Conservation (phyloP, 352 stramenopile genomes). For the Globisporangium rhizosaccharum region DNA sequence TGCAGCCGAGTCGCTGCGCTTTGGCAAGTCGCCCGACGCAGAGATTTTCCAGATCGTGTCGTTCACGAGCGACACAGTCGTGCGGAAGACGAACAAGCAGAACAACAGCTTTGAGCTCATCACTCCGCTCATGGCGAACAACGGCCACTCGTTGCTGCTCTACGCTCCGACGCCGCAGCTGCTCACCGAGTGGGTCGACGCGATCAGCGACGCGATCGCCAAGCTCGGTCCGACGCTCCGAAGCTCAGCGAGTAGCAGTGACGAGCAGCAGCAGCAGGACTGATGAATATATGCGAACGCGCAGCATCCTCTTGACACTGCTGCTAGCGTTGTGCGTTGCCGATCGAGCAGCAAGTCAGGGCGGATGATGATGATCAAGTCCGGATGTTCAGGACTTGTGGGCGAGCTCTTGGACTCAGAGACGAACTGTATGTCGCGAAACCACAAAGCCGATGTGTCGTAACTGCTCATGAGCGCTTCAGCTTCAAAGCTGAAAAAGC, state of each 20-base stretch:
- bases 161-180: slow-evolving; percentile 42
- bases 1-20: slow-evolving; percentile 57
- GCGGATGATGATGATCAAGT: too few relatives aligned
- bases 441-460: background rate
- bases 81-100: slow-evolving; percentile 65
- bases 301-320: too few relatives aligned
- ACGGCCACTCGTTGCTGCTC: slow-evolving; percentile 60
- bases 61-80: slow-evolving; percentile 51
- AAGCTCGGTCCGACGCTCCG: slow-evolving; percentile 10
- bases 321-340: too few relatives aligned
- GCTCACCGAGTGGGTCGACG: slow-evolving; percentile 59
- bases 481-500: too few relatives aligned
- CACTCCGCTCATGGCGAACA: slow-evolving; percentile 61
- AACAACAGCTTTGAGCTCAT: slow-evolving; percentile 80
- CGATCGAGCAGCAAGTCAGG: too few relatives aligned
- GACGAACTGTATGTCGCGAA: background rate
- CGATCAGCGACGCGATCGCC: slow-evolving; percentile 45
- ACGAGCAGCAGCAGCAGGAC: slow-evolving; percentile 2
- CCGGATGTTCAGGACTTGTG: too few relatives aligned
- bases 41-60: slow-evolving; percentile 77
- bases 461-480: too few relatives aligned
- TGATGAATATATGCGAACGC: too few relatives aligned
- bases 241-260: background rate
- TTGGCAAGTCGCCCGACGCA: slow-evolving; percentile 53
- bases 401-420: too few relatives aligned